These are phyloP conservation scores for Limtongia smithiae DNA, from an alignment of 805 yeast species.

Conservation along the genomic window DNA sequence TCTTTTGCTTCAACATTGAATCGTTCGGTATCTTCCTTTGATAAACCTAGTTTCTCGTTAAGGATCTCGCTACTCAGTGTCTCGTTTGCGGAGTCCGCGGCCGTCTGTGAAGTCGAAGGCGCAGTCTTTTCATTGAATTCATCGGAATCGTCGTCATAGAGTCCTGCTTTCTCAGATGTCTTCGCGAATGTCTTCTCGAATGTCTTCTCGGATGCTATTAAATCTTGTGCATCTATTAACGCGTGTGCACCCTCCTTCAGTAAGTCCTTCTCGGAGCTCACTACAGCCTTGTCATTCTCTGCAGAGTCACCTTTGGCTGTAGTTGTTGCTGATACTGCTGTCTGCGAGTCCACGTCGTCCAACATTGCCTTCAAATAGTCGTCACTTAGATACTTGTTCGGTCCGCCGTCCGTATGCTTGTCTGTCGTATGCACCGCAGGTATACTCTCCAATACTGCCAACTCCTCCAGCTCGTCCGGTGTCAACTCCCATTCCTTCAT, in stretches of 20 bases:
- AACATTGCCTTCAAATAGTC: slow-evolving; percentile 14
- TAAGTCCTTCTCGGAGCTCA: slow-evolving; percentile 2
- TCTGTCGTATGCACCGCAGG: slow-evolving; percentile 7
- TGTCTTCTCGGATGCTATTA: neutral
- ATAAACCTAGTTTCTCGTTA: neutral
- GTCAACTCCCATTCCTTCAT: slow-evolving; percentile 20
- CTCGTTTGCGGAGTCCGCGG: neutral
- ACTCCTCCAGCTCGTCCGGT: slow-evolving; percentile 22
- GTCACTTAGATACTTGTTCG: slow-evolving; percentile 3
- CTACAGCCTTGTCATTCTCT: too few relatives aligned
- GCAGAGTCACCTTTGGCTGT: neutral
- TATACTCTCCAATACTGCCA: slow-evolving; percentile 17
- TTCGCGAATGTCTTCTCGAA: neutral
- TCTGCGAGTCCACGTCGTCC: slow-evolving; percentile 9
- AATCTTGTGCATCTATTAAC: slow-evolving; percentile 1
- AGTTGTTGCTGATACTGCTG: neutral
- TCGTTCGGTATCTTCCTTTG: neutral
- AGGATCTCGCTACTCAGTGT: too few relatives aligned
- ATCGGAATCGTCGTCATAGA: neutral
- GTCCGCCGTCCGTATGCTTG: neutral
- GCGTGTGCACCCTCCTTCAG: neutral
- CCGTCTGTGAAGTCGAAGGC: neutral
- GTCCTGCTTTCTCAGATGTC: neutral
- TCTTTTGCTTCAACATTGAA: slow-evolving; percentile 16
- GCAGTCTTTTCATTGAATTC: neutral